A percentile compares a stretch with the other conserved stretches of the same genome.
phyloP scores from a whole-genome alignment of 148 eudicot species.

The Mesembryanthemum crystallinum region DNA sequence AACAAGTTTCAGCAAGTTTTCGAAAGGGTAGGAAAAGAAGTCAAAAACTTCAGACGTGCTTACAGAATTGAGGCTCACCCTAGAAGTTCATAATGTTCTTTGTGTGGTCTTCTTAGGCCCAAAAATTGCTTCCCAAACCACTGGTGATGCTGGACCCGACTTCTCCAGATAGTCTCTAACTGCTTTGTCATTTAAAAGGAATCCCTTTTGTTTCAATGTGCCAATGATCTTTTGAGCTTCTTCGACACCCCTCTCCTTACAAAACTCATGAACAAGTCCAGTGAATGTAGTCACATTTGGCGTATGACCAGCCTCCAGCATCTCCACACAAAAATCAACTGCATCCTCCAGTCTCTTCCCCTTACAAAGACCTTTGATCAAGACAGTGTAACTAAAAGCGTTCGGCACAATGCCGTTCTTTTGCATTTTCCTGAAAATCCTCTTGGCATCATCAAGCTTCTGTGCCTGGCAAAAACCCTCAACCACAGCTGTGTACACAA shows the following conservation, averaged over 20 bases:
- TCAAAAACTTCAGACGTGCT: slow-evolving; percentile 16
- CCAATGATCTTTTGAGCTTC: slow-evolving; percentile 48
- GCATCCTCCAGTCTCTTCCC: slow-evolving; percentile 75
- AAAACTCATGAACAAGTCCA: slow-evolving; percentile 63
- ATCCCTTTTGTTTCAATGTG: slow-evolving; percentile 60
- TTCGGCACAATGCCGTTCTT: slow-evolving; percentile 64
- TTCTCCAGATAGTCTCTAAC: slow-evolving; percentile 64
- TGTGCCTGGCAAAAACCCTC: slow-evolving; percentile 89
- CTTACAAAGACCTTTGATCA: slow-evolving; percentile 57
- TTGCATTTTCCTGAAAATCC: slow-evolving; percentile 88
- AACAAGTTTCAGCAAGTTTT: slow-evolving; percentile 7
- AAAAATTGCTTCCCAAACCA: slow-evolving; percentile 87
- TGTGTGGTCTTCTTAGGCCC: slow-evolving; percentile 47
- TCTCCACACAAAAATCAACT: slow-evolving; percentile 50
- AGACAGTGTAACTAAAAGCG: slow-evolving; percentile 64
- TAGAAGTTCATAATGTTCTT: slow-evolving; percentile 24
- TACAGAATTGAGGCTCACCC: slow-evolving; percentile 16
- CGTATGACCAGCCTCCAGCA: slow-evolving; percentile 83
- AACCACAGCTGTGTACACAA: slow-evolving; percentile 86
- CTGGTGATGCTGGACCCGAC: slow-evolving; percentile 58
- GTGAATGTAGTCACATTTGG: slow-evolving; percentile 63
- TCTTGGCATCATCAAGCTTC: slow-evolving; percentile 65
- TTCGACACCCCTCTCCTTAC: slow-evolving; percentile 78
- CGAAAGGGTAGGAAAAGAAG: neutral
- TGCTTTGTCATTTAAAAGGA: slow-evolving; percentile 62